Evolutionary conservation across 179 eudicot genomes (phyloP), one percentile per base, ranked within the genome.

Genomic region (Vitellaria paradoxa): DNA sequence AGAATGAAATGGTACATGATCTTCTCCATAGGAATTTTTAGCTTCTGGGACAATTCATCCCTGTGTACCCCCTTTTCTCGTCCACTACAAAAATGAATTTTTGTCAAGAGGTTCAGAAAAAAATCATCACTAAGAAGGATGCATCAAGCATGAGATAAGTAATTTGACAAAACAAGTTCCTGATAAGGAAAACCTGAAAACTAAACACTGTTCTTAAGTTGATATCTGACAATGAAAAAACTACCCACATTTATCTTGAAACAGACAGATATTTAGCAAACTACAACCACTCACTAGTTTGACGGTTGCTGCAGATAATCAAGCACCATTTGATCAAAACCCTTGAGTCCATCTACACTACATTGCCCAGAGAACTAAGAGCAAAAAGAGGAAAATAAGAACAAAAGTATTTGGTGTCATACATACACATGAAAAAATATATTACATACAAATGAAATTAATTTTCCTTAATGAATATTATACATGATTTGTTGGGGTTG

Each of bases 1-100:
- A 73, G 76, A 65, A 62, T 72, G 75, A 45, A n/a, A 2, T 30
- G 2, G 47, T 95, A 95, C 97, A 82, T 81, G 75, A 93, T 87
- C 84, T 93, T 91, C 40, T 88, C 84, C 57, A 76, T 79, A 0
- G 99, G 86, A 72, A 93, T 74, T 77, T 88, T 90, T 49, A 95
- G 86, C 53, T 91, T 86, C 80, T 84, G 83, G 67, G 86, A 89
- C 79, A 93, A 86, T 59, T 91, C 97, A 85, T 88, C 87, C 78
- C 85, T 87, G 82, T 93, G 97, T 37, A 93, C 83, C 15, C 99
- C 99, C 79, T 82, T 90, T 77, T 90, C 97, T 73, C 81, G 77
- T 21, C 79, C 87, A 80, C 99, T 95, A 79, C 77, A 86, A 78
- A 46, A 55, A 71, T n/a, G 49, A 46, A 66, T 50, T 20, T 9